Percentiles rank a stretch among this genome's conserved stretches.
Evolutionary conservation across 495 filamentous ascomycete species (phyloP).

Genomic region (Tuber brumale): DNA sequence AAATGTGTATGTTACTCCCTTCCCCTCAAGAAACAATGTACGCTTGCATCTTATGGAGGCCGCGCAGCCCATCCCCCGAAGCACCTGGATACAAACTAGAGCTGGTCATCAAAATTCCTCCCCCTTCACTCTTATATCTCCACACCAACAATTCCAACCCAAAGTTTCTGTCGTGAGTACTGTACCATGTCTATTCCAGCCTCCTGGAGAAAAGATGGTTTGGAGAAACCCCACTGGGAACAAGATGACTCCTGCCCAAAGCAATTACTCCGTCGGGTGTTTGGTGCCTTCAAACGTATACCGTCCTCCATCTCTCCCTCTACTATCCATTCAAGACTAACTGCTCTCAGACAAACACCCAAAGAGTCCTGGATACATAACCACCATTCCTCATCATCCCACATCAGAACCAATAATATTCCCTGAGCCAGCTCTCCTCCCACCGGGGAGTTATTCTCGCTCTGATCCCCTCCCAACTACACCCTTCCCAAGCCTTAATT

Average conservation of each 20-base stretch:
- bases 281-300: background rate
- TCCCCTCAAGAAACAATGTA: background rate
- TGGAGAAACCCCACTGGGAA: background rate
- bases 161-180: background rate
- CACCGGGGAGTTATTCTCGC: background rate
- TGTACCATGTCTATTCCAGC: background rate
- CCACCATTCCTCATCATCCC: background rate
- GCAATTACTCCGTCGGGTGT: background rate
- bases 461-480: background rate
- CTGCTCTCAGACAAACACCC: background rate
- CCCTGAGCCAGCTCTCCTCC: background rate
- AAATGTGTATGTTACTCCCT: background rate
- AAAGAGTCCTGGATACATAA: background rate
- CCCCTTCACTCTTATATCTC: background rate
- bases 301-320: background rate
- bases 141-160: background rate
- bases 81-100: background rate
- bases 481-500: background rate
- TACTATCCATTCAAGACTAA: background rate
- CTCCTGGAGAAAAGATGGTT: background rate
- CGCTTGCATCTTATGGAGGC: background rate
- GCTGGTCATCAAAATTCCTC: background rate
- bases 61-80: background rate
- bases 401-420: background rate
- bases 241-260: background rate